Percentiles rank a stretch among this genome's conserved stretches.
phyloP scores from a whole-genome alignment of 139 green algal species.

The Haematococcus lacustris region DNA sequence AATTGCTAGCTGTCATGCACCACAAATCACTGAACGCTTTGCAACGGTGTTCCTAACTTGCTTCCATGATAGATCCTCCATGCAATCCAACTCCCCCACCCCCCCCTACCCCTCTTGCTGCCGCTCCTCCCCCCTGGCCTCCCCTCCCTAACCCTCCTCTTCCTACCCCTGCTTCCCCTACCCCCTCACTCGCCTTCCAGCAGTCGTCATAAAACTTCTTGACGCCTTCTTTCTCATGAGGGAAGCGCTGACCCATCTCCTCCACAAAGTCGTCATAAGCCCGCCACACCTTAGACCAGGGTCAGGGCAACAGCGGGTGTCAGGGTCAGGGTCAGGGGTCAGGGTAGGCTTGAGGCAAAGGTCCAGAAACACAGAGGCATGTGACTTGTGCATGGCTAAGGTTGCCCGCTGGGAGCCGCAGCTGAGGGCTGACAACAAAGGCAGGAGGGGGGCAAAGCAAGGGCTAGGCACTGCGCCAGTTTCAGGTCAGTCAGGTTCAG shows the following conservation, averaged over 20 bases:
- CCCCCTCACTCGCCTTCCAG: conserved; percentile 50
- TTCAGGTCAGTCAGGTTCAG: too few species aligned
- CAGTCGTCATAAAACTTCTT: conserved; percentile 87
- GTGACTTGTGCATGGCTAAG: background rate
- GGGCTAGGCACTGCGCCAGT: too few species aligned
- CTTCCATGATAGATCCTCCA: too few species aligned
- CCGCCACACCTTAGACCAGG: conserved; percentile 55
- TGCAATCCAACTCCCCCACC: background rate
- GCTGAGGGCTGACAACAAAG: background rate
- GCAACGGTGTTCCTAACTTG: background rate
- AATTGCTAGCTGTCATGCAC: background rate
- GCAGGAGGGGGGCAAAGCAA: too few species aligned
- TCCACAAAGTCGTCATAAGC: conserved; percentile 84
- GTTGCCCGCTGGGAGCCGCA: background rate
- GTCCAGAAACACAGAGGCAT: background rate
- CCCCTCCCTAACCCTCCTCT: background rate
- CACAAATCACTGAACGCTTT: background rate
- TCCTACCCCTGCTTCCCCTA: background rate
- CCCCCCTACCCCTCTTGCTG: background rate
- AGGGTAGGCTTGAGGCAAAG: background rate
- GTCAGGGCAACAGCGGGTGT: background rate
- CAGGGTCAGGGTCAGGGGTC: background rate
- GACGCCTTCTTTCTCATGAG: conserved; percentile 81
- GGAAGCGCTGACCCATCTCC: conserved; percentile 76
- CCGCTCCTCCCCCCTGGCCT: background rate